Evolutionary conservation across 2,329 filamentous ascomycete species (phyloP).

Genomic region (Pestalotiopsis sp.): DNA sequence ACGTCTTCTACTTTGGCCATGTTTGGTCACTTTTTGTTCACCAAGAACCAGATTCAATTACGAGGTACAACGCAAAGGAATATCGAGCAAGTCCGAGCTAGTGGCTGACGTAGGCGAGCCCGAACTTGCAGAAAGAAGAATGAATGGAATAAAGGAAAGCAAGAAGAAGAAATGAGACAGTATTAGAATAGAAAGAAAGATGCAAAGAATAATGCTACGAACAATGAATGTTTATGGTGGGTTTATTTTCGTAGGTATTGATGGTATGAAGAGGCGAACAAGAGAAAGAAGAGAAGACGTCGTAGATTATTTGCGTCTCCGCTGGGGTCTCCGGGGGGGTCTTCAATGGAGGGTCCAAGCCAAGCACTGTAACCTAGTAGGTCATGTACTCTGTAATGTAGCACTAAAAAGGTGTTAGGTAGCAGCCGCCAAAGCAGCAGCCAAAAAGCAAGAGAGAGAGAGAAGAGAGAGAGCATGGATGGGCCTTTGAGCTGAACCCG

Average conservation of each 20-base stretch:
- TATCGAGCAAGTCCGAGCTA: not conserved
- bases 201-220: not conserved
- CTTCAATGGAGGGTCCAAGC: not conserved
- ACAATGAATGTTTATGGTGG: not conserved
- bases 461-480: not conserved
- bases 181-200: not conserved
- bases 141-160: not conserved
- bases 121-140: not conserved
- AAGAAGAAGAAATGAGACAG: not conserved
- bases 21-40: not conserved
- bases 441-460: not conserved
- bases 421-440: not conserved
- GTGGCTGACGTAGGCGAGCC: not conserved
- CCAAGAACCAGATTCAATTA: not conserved
- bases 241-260: too few species aligned
- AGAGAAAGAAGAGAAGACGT: not conserved
- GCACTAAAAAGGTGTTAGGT: too few species aligned
- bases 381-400: too few species aligned
- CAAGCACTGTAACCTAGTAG: too few species aligned
- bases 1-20: conserved; percentile 8
- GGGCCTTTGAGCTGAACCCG: not conserved
- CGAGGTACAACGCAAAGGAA: not conserved
- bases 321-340: not conserved
- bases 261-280: not conserved
- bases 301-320: not conserved